Conservation (phyloP, 768 basidiomycete species). For the Tubosaeta brunneosetosa region DNA sequence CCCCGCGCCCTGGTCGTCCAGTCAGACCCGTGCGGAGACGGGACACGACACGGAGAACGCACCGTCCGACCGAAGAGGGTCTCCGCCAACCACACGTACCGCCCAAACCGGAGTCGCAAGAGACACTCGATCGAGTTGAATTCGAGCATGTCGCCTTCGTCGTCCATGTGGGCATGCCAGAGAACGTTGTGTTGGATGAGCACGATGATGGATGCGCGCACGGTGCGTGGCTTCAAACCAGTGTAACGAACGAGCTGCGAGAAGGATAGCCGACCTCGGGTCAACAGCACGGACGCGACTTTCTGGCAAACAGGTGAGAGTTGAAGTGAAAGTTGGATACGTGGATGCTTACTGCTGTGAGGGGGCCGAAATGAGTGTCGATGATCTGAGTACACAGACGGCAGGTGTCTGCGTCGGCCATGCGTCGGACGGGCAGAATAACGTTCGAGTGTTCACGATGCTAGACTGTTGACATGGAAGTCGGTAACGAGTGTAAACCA, state of each 20-base stretch:
- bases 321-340: not conserved
- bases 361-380: conserved; percentile 58
- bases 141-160: conserved; percentile 75
- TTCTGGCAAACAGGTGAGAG: conserved; percentile 42
- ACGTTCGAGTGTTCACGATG: not conserved
- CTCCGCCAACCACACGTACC: conserved; percentile 71
- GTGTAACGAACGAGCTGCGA: conserved; percentile 66
- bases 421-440: conserved; percentile 20
- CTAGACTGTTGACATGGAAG: conserved; percentile 12
- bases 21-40: not conserved
- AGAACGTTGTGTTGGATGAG: conserved; percentile 90
- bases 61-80: conserved; percentile 68
- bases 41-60: conserved; percentile 23
- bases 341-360: conserved; percentile 52
- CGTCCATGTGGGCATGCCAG: conserved; percentile 73
- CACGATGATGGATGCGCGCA: conserved; percentile 67
- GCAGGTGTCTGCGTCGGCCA: conserved; percentile 63
- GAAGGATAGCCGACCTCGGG: conserved; percentile 76
- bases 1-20: conserved; percentile 54
- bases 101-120: conserved; percentile 75
- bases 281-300: conserved; percentile 69
- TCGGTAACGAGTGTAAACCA: not conserved
- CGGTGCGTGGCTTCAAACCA: conserved; percentile 57
- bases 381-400: conserved; percentile 61
- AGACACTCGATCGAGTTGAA: conserved; percentile 82